A percentile compares a stretch with the other conserved stretches of the same genome.
These are phyloP conservation scores for Annulohypoxylon bovei DNA, from an alignment of 495 filamentous ascomycete genomes.

Conservation along the genomic window DNA sequence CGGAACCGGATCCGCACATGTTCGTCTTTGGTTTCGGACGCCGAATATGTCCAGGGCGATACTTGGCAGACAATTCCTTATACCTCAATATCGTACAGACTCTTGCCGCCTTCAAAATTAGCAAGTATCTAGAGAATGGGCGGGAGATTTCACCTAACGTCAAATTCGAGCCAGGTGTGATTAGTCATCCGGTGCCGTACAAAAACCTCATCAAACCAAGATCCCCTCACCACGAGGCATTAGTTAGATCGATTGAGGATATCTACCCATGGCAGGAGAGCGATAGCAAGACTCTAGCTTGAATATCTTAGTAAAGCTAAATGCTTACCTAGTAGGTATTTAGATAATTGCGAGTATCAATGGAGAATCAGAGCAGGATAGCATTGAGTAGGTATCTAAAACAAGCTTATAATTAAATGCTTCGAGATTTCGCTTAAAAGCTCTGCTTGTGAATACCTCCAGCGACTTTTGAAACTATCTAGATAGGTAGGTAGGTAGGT, in stretches of 20 bases:
- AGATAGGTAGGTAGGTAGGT: no score
- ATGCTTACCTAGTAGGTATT: no score
- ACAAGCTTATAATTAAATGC: no score
- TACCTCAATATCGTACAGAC: constrained; percentile 56
- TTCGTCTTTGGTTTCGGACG: constrained; percentile 64
- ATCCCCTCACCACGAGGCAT: constrained; percentile 44
- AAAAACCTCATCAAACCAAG: constrained; percentile 48
- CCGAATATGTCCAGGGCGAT: constrained; percentile 62
- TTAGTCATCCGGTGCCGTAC: constrained; percentile 49
- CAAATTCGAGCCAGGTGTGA: constrained; percentile 40
- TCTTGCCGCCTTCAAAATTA: constrained; percentile 55
- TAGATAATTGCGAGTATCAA: no score
- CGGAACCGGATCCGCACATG: constrained; percentile 54
- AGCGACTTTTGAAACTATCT: no score
- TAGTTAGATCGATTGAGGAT: constrained; percentile 50
- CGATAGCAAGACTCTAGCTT: constrained; percentile 45
- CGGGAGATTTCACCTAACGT: constrained; percentile 36
- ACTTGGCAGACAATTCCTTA: constrained; percentile 57
- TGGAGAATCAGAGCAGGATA: no score
- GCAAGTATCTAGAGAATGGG: constrained; percentile 45
- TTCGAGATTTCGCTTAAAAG: no score
- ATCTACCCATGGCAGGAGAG: constrained; percentile 59
- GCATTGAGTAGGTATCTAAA: no score
- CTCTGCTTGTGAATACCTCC: no score
- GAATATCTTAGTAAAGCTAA: not conserved